phyloP scores from a whole-genome alignment of 345 rosid species.

The Theobroma cacao region DNA sequence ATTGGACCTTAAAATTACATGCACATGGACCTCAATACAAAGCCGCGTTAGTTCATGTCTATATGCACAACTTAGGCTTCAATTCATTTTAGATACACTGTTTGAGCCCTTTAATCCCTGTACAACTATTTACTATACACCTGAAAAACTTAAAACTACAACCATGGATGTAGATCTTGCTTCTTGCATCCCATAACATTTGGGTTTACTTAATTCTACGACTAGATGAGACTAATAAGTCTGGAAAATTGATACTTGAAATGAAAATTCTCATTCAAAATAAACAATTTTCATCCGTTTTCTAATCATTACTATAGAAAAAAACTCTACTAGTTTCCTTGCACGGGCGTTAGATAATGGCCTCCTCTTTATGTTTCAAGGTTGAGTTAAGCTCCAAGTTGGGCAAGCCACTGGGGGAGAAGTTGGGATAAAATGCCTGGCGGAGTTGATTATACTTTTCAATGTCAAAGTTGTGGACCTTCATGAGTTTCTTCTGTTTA shows the following conservation, averaged over 20 bases:
- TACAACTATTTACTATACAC: neutral
- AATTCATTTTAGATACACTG: neutral
- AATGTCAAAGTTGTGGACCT: slow-evolving; percentile 39
- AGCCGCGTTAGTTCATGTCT: neutral
- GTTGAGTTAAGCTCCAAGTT: neutral
- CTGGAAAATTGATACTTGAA: neutral
- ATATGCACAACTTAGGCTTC: too few species aligned
- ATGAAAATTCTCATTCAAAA: neutral
- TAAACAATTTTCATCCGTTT: neutral
- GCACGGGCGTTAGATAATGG: neutral
- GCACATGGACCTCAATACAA: neutral
- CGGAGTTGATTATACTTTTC: slow-evolving; percentile 44
- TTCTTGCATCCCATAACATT: neutral
- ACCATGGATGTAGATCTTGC: neutral
- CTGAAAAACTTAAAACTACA: neutral
- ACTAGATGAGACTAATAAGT: neutral
- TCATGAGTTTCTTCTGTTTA: slow-evolving; percentile 65
- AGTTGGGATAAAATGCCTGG: slow-evolving; percentile 29
- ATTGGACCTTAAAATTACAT: neutral
- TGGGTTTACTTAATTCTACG: too few species aligned
- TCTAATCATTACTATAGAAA: neutral
- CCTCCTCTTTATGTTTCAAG: neutral
- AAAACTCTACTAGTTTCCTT: neutral
- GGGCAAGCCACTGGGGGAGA: neutral
- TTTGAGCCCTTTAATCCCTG: neutral